Conservation (phyloP, 768 basidiomycete genomes). For the Naganishia antarctica region DNA sequence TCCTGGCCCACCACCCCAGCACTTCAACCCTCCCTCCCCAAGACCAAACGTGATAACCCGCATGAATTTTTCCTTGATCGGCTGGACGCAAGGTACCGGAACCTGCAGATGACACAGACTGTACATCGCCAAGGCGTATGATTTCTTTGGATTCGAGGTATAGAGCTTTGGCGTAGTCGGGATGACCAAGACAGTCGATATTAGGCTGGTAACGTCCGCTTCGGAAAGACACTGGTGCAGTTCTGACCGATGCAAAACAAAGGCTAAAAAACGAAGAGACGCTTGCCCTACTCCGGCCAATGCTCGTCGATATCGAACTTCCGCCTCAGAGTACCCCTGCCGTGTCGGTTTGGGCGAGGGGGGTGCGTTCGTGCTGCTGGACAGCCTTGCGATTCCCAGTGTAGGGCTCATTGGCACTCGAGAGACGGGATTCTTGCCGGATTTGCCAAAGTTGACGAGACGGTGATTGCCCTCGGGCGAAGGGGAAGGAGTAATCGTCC, state of each 20-base stretch:
- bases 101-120: slow-evolving; percentile 38
- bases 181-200: slow-evolving; percentile 39
- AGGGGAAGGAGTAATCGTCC: slow-evolving; percentile 18
- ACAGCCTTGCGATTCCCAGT: background rate
- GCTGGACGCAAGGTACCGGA: slow-evolving; percentile 34
- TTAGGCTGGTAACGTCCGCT: slow-evolving; percentile 38
- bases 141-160: slow-evolving; percentile 44
- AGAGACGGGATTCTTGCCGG: slow-evolving; percentile 32
- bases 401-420: background rate
- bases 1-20: slow-evolving; percentile 28
- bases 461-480: slow-evolving; percentile 15
- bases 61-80: slow-evolving; percentile 40
- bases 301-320: slow-evolving; percentile 45
- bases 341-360: slow-evolving; percentile 11
- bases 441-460: slow-evolving; percentile 3
- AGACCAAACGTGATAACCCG: slow-evolving; percentile 37
- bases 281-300: slow-evolving; percentile 42
- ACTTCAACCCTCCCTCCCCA: slow-evolving; percentile 20
- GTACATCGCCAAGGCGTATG: slow-evolving; percentile 42
- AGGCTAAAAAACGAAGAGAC: slow-evolving; percentile 38
- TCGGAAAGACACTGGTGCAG: slow-evolving; percentile 39
- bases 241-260: slow-evolving; percentile 32
- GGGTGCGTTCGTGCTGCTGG: background rate
- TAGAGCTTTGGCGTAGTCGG: slow-evolving; percentile 43
- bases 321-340: slow-evolving; percentile 44